Conservation (phyloP, 352 stramenopile species). For the Pythium dissotocum region DNA sequence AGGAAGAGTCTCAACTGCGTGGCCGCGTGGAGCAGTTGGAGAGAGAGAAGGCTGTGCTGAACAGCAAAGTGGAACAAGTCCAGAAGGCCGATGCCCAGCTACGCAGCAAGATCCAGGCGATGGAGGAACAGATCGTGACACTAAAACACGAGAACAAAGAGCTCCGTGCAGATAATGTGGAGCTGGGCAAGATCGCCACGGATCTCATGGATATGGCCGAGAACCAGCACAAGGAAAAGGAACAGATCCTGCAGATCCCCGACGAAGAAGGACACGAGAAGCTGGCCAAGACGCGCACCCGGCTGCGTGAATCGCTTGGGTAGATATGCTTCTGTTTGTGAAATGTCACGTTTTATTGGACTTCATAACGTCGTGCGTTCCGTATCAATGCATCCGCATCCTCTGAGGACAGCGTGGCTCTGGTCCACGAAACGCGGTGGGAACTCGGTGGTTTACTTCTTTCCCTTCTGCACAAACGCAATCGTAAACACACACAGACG, state of each 20-base stretch:
- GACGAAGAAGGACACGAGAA: constrained; percentile 17
- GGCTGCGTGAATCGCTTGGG: constrained; percentile 27
- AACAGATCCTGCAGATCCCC: constrained; percentile 7
- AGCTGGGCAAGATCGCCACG: constrained; percentile 57
- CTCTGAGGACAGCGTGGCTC: background rate
- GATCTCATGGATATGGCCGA: constrained; percentile 74
- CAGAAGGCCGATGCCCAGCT: constrained; percentile 63
- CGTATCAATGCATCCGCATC: background rate
- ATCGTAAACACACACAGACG: background rate
- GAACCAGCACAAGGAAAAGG: constrained; percentile 44
- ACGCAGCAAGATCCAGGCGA: constrained; percentile 42
- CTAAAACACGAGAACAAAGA: constrained; percentile 38
- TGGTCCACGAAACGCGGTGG: background rate
- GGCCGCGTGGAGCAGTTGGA: constrained; percentile 44
- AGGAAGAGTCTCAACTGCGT: constrained; percentile 35
- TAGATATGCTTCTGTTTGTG: background rate
- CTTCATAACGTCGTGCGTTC: background rate
- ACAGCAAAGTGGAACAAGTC: constrained; percentile 59
- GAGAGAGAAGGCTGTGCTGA: constrained; percentile 68
- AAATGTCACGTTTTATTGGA: background rate
- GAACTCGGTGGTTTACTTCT: constrained; percentile 18
- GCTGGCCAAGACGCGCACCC: constrained; percentile 22
- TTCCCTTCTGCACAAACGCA: constrained; percentile 24
- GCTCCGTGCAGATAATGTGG: constrained; percentile 50
- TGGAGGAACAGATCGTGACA: constrained; percentile 42